Conservation (phyloP, 2,329 filamentous ascomycete species). For the Ophidiomyces ophidiicola region DNA sequence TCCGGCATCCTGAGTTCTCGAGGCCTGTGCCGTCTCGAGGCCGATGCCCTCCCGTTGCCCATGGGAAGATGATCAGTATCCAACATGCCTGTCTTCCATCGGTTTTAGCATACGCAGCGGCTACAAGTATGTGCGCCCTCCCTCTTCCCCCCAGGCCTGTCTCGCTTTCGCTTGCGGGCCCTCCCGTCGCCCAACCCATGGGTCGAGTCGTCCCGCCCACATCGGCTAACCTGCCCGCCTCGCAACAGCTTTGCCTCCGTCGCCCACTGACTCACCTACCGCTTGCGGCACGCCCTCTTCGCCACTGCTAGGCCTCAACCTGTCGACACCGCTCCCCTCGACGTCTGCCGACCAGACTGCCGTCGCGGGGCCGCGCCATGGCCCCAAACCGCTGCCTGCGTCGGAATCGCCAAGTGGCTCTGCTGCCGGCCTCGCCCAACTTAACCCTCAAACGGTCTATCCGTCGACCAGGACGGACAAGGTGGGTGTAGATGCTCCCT, state of each 20-base stretch:
- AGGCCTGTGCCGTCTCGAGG: conserved; percentile 22
- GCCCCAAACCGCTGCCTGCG: neutral
- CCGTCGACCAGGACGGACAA: conserved; percentile 19
- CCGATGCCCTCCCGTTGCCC: conserved; percentile 23
- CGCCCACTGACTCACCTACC: conserved; percentile 23
- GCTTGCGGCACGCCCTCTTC: conserved; percentile 25
- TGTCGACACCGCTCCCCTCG: neutral
- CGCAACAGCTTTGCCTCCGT: conserved; percentile 23
- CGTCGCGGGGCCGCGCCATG: neutral
- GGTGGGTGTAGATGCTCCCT: neutral
- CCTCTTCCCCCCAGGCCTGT: conserved; percentile 14
- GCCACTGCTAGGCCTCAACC: conserved; percentile 19
- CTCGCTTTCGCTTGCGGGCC: neutral
- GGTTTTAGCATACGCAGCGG: conserved; percentile 23
- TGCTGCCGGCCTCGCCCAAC: neutral
- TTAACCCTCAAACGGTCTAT: conserved; percentile 10
- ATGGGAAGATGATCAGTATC: conserved; percentile 33
- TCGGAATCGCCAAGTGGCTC: neutral
- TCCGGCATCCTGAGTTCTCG: conserved; percentile 29
- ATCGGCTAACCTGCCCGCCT: conserved; percentile 5
- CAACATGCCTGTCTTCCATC: conserved; percentile 28
- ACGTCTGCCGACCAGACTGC: neutral
- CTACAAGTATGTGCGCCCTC: conserved; percentile 26
- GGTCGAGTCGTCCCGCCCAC: neutral
- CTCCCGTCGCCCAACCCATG: neutral